Percentiles rank a stretch among this genome's conserved stretches.
phyloP scores from a whole-genome alignment of 768 basidiomycete species.

The Phaeotremella skinneri region DNA sequence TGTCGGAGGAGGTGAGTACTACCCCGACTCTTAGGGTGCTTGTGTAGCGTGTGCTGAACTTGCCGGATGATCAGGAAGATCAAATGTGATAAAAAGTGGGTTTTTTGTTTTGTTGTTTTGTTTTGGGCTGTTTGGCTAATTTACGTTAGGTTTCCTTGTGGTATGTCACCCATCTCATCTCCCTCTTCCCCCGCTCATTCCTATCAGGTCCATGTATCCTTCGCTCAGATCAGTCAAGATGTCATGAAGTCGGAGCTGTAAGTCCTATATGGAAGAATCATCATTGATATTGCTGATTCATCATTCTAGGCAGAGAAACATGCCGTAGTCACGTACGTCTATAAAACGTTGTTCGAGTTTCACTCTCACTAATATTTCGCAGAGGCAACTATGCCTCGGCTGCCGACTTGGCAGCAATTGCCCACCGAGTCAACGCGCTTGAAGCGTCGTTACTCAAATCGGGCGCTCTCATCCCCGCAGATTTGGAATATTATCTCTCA shows the following conservation, averaged over 20 bases:
- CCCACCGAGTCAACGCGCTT: slow-evolving; percentile 45
- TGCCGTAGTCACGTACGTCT: slow-evolving; percentile 22
- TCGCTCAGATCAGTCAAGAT: slow-evolving; percentile 44
- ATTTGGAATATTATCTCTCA: slow-evolving; percentile 40
- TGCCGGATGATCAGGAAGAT: slow-evolving; percentile 40
- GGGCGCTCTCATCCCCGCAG: slow-evolving; percentile 38
- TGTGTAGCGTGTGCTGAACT: not conserved
- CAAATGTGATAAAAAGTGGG: slow-evolving; percentile 51
- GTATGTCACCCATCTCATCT: slow-evolving; percentile 15
- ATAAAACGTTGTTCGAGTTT: not conserved
- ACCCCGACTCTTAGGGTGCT: not conserved
- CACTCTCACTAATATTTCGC: not conserved
- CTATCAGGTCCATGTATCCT: slow-evolving; percentile 42
- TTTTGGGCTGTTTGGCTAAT: not conserved
- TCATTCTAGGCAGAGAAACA: slow-evolving; percentile 34
- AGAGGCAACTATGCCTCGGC: slow-evolving; percentile 38
- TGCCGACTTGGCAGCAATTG: slow-evolving; percentile 40
- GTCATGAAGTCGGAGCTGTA: slow-evolving; percentile 49
- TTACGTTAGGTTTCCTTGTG: slow-evolving; percentile 45
- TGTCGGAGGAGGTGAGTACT: slow-evolving; percentile 36
- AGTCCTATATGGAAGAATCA: slow-evolving; percentile 2
- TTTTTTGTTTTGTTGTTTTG: not conserved
- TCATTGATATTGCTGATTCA: not conserved
- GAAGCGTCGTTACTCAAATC: slow-evolving; percentile 44
- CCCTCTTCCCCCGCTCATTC: not conserved